Evolutionary conservation across 2,329 filamentous ascomycete genomes (phyloP).

Genomic region (Lachnellula suecica): DNA sequence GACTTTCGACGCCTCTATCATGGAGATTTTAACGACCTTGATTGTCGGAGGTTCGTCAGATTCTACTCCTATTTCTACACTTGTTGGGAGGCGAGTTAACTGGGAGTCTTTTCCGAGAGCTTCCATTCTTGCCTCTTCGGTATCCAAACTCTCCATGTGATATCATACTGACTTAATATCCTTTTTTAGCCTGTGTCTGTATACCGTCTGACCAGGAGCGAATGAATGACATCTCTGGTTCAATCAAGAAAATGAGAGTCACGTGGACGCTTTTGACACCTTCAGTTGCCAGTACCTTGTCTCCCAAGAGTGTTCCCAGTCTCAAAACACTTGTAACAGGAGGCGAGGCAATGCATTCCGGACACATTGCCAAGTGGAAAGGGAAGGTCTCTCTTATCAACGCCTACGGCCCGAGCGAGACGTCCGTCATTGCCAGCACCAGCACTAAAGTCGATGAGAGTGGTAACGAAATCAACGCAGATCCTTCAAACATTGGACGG

Average conservation of each 20-base stretch:
- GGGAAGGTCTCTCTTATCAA: conserved; percentile 37
- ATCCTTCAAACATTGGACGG: conserved; percentile 18
- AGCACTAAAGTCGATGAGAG: not conserved
- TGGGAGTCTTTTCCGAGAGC: no score
- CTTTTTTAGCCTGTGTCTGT: conserved; percentile 39
- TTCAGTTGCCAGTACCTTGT: conserved; percentile 22
- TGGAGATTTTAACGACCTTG: conserved; percentile 6
- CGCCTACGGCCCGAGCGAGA: conserved; percentile 38
- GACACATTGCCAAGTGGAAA: conserved; percentile 38
- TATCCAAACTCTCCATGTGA: no score
- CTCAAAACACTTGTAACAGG: conserved; percentile 20
- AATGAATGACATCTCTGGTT: conserved; percentile 36
- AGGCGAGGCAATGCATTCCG: conserved; percentile 35
- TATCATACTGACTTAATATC: no score
- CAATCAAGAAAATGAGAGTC: conserved; percentile 18
- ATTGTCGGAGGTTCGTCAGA: no score
- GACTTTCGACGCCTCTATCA: conserved; percentile 10
- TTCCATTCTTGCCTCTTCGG: no score
- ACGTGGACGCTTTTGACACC: conserved; percentile 25
- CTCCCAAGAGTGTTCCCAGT: conserved; percentile 17
- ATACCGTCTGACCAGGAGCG: conserved; percentile 38
- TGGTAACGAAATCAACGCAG: conserved; percentile 6
- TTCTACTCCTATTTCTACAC: no score
- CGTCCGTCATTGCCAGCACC: conserved; percentile 12
- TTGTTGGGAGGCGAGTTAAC: no score